Evolutionary conservation across 352 stramenopile genomes (phyloP).

Genomic region (Pythium guiyangense): DNA sequence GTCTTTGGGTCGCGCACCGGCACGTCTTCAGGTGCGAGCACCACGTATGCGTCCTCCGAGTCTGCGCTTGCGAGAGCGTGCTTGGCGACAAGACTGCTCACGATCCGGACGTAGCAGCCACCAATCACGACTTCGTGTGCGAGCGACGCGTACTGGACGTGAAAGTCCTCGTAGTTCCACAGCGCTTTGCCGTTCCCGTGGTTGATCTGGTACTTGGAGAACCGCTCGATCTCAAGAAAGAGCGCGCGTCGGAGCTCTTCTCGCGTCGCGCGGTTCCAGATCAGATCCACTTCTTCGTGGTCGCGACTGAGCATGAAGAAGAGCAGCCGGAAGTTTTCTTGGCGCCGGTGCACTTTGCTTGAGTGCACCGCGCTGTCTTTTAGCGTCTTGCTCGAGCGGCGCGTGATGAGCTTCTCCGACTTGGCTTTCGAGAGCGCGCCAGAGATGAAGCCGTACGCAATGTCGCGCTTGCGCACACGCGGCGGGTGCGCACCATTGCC

Average conservation of each 20-base stretch:
- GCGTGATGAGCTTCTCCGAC: slow-evolving; percentile 21
- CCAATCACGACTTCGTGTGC: slow-evolving; percentile 84
- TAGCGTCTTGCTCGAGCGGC: slow-evolving; percentile 15
- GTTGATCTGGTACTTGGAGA: slow-evolving; percentile 73
- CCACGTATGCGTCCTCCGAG: slow-evolving; percentile 51
- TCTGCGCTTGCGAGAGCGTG: slow-evolving; percentile 40
- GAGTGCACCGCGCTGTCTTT: slow-evolving; percentile 12
- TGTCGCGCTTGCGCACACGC: slow-evolving; percentile 64
- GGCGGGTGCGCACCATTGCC: slow-evolving; percentile 5
- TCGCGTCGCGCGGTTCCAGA: slow-evolving; percentile 92
- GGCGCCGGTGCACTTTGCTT: slow-evolving; percentile 16
- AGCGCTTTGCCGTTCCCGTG: slow-evolving; percentile 64
- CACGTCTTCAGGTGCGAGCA: slow-evolving; percentile 49
- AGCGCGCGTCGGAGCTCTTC: slow-evolving; percentile 87
- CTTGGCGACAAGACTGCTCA: slow-evolving; percentile 38
- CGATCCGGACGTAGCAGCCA: slow-evolving; percentile 85
- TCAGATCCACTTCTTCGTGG: slow-evolving; percentile 89
- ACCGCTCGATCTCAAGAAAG: slow-evolving; percentile 76
- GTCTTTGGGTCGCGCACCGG: slow-evolving; percentile 40
- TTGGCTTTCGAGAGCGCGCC: slow-evolving; percentile 31
- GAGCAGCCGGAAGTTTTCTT: slow-evolving; percentile 92
- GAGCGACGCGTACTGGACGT: slow-evolving; percentile 88
- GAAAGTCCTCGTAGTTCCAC: slow-evolving; percentile 97
- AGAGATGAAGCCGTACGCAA: slow-evolving; percentile 53
- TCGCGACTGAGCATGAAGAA: slow-evolving; percentile 94